Evolutionary conservation across 768 basidiomycete genomes (phyloP).

Genomic region (Suillus placidus): DNA sequence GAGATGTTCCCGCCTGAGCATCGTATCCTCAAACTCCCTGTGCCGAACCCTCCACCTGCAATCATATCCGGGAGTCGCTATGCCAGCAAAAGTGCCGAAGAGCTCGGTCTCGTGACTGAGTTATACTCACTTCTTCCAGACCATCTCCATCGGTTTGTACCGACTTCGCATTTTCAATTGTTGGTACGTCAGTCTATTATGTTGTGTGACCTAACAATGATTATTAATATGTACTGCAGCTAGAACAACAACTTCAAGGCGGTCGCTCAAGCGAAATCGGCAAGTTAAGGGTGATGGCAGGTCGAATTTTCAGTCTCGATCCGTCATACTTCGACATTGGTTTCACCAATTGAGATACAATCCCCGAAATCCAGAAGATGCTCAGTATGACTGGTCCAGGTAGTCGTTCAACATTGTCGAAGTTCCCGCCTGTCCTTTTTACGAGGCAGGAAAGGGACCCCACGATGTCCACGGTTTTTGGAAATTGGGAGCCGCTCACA

Average conservation of each 20-base stretch:
- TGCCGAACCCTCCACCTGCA: too few species aligned
- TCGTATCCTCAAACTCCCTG: too few species aligned
- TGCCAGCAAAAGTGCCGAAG: too few species aligned
- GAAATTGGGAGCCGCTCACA: neutral
- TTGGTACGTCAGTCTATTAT: too few species aligned
- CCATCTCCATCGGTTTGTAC: too few species aligned
- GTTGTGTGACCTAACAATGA: too few species aligned
- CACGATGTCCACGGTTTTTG: neutral
- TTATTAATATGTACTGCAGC: too few species aligned
- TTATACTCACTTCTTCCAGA: too few species aligned
- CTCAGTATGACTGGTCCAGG: neutral
- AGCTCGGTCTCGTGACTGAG: too few species aligned
- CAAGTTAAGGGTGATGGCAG: neutral
- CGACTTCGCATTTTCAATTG: too few species aligned
- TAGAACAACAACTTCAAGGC: neutral
- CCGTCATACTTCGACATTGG: neutral
- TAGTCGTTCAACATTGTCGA: neutral
- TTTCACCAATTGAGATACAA: neutral
- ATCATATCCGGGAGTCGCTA: too few species aligned
- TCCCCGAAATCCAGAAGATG: neutral
- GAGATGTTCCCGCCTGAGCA: slow-evolving; percentile 3
- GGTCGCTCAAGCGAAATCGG: neutral
- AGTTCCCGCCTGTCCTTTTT: neutral
- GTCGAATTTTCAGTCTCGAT: neutral
- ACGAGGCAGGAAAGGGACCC: neutral